Evolutionary conservation across 1,139 yeast genomes (phyloP), one percentile per base, ranked within the genome.

Genomic region (Yamadazyma trypodendri): DNA sequence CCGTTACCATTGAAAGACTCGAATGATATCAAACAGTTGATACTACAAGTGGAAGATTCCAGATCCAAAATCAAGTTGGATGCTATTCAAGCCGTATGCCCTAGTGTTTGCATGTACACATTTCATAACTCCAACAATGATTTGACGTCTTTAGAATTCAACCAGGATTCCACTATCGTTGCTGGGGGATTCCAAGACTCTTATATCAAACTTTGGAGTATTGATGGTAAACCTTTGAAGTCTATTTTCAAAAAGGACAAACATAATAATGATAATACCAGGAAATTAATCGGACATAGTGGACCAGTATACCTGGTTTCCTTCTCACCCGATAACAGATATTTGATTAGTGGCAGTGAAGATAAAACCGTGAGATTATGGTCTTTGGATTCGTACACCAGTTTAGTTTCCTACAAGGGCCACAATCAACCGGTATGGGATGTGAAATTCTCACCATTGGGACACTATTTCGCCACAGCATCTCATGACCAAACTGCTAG

Each of bases 381-480:
- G 99, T 87, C 96, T 1, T 66, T 88, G 56, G 98, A 92, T 55
- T 86, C 97, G 1, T 88, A 79, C 55, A 79, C 94, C 0, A 83
- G 95, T 2, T 71, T 94, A 35, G 98, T 92, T 2, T 78, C 92
- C n/a, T 92, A 92, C 62, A 88, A 87, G 58, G 97, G 97, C 4
- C 99, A 94, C 58, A 88, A 83, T 51, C 95, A 86, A 49, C 97
- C 98, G 1, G 84, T 94, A 21, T 94, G 98, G 98, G 98, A 94
- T 56, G 97, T 92, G 5, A 78, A 85, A 50, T 92, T 89, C 55
- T 83, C 96, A 3, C 98, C 98, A 2, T 68, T 86, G 54, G 98
- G 98, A 2, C 97, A 92, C 63, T 94, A 94, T 65, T 94, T 94
- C 62, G 97, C 95, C 10, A 89, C 97, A 0, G 97, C 95, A 0